These are phyloP conservation scores for Cadophora luteo-olivacea DNA, from an alignment of 2,329 filamentous ascomycete species.

Conservation along the genomic window DNA sequence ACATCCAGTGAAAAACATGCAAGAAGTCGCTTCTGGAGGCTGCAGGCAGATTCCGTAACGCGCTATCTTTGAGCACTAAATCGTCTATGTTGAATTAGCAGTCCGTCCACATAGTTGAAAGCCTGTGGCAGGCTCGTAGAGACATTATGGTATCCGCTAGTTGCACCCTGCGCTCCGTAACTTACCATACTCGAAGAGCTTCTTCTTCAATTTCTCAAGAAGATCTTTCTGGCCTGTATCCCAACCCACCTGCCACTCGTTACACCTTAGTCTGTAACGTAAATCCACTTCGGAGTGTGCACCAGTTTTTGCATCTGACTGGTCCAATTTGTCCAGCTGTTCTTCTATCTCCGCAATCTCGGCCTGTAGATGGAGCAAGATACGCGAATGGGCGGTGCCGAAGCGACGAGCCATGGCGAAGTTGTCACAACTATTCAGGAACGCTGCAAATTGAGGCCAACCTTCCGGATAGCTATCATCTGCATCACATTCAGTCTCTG, in stretches of 20 bases:
- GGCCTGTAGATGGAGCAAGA: conserved; percentile 28
- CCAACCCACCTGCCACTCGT: conserved; percentile 24
- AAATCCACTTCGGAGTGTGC: neutral
- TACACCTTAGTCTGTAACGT: conserved; percentile 18
- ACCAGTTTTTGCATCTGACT: conserved; percentile 13
- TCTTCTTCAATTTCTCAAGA: conserved; percentile 23
- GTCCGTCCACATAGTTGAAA: no score
- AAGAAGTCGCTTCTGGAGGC: conserved; percentile 14
- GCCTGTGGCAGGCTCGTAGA: no score
- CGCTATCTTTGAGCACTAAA: conserved; percentile 22
- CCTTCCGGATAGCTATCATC: conserved; percentile 25
- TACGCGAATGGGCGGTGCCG: conserved; percentile 23
- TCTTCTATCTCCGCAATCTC: conserved; percentile 25
- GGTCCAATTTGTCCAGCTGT: conserved; percentile 23
- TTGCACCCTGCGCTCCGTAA: no score
- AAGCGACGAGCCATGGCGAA: conserved; percentile 27
- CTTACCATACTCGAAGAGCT: conserved; percentile 28
- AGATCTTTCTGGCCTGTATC: conserved; percentile 27
- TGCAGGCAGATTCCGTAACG: conserved; percentile 16
- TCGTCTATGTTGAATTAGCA: neutral
- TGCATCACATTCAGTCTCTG: no score
- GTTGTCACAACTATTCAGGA: conserved; percentile 25
- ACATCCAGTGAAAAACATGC: conserved; percentile 30
- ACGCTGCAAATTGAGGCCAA: conserved; percentile 27
- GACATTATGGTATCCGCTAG: no score